phyloP scores from a whole-genome alignment of 176 grass and related monocot genomes.

The Melocanna baccifera region DNA sequence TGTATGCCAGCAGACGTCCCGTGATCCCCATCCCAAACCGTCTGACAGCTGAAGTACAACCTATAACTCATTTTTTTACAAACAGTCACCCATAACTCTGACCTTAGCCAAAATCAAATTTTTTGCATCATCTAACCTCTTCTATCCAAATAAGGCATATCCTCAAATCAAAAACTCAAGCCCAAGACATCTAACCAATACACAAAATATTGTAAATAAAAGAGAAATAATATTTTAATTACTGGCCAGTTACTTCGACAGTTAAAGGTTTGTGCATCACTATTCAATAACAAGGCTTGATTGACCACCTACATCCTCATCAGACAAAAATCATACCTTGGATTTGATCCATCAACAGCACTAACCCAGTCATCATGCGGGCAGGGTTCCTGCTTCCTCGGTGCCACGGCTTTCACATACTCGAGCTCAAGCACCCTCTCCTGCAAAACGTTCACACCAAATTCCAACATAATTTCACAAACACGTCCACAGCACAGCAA shows the following conservation, averaged over 20 bases:
- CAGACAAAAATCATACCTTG: slow-evolving; percentile 40
- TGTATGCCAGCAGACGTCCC: neutral
- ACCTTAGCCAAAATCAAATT: neutral
- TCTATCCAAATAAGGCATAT: neutral
- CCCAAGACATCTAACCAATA: neutral
- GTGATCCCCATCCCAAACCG: neutral
- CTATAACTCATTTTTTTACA: neutral
- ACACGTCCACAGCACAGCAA: neutral
- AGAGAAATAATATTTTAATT: neutral
- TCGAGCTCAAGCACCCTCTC: slow-evolving; percentile 94
- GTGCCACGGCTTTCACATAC: slow-evolving; percentile 70
- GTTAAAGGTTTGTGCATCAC: neutral
- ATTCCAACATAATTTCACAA: neutral
- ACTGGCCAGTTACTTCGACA: neutral
- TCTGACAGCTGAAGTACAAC: neutral
- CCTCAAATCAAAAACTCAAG: neutral
- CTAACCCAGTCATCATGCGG: slow-evolving; percentile 97
- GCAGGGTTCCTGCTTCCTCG: slow-evolving; percentile 71
- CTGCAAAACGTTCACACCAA: slow-evolving; percentile 39
- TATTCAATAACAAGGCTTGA: neutral
- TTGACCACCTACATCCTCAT: neutral
- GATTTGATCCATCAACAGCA: slow-evolving; percentile 78
- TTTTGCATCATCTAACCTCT: neutral
- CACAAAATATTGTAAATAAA: neutral
- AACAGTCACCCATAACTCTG: neutral